phyloP scores from a whole-genome alignment of 2,329 filamentous ascomycete species.

The Colletotrichum shisoi region DNA sequence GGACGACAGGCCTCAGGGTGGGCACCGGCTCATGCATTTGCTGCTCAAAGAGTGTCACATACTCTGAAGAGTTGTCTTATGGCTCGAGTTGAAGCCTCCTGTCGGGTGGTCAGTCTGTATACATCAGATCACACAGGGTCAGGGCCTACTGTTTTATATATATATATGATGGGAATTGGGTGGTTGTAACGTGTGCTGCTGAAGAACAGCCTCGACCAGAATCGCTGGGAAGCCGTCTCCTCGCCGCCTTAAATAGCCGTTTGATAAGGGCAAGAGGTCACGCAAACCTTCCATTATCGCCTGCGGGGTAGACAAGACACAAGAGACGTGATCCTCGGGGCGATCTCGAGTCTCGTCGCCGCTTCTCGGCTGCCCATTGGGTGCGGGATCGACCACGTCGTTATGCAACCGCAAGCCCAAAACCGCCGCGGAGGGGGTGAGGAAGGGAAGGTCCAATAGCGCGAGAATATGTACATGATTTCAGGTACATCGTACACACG shows the following conservation, averaged over 20 bases:
- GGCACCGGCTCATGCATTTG: conserved; percentile 70
- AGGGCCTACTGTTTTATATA: conserved; percentile 30
- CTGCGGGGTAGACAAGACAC: conserved; percentile 32
- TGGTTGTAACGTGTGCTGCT: background rate
- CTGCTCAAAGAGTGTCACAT: conserved; percentile 30
- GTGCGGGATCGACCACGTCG: conserved; percentile 27
- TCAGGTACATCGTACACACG: too few species aligned
- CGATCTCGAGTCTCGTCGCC: background rate
- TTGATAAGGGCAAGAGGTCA: conserved; percentile 8
- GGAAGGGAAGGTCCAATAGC: background rate
- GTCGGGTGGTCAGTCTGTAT: conserved; percentile 25
- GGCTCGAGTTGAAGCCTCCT: conserved; percentile 26
- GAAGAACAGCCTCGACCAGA: accelerated
- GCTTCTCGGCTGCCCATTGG: conserved; percentile 13
- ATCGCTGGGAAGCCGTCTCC: background rate
- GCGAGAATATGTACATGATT: background rate
- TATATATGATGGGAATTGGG: background rate
- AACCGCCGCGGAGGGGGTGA: background rate
- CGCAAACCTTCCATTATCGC: conserved; percentile 25
- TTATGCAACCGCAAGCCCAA: conserved; percentile 24
- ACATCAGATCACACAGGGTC: background rate
- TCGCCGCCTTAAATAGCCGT: conserved; percentile 13
- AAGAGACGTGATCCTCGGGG: conserved; percentile 16
- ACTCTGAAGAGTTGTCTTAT: conserved; percentile 6
- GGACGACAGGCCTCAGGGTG: conserved; percentile 40